Conservation (phyloP, 1,139 yeast species). For the Saccharomyces hybrid region DNA sequence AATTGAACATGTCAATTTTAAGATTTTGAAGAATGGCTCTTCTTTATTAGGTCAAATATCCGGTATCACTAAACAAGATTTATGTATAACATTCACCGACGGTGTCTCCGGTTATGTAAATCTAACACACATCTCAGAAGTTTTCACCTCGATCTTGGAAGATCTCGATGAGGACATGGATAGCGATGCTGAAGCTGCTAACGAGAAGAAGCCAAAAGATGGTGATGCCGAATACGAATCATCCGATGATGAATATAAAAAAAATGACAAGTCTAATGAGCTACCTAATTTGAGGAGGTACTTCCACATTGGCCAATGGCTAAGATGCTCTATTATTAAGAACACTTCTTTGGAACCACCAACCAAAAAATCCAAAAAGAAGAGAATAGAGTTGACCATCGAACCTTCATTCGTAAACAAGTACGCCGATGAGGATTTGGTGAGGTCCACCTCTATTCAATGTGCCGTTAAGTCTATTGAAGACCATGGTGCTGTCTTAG, state of each 20-base stretch:
- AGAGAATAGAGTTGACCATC: slow-evolving; percentile 62
- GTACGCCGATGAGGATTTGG: slow-evolving; percentile 57
- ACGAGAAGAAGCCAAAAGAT: slow-evolving; percentile 9
- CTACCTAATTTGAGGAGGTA: slow-evolving; percentile 50
- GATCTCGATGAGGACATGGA: slow-evolving; percentile 42
- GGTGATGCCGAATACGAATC: slow-evolving; percentile 32
- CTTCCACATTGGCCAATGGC: slow-evolving; percentile 76
- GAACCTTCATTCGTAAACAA: slow-evolving; percentile 72
- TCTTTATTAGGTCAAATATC: slow-evolving; percentile 69
- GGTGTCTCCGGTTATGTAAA: slow-evolving; percentile 76
- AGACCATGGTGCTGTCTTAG: slow-evolving; percentile 83
- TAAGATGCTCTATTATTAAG: slow-evolving; percentile 65
- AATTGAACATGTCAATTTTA: slow-evolving; percentile 56
- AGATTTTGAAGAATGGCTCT: slow-evolving; percentile 61
- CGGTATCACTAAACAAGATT: slow-evolving; percentile 52
- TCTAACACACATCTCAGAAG: slow-evolving; percentile 64
- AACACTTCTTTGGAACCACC: slow-evolving; percentile 35
- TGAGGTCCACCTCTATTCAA: slow-evolving; percentile 58
- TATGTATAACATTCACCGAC: slow-evolving; percentile 73
- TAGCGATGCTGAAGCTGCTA: slow-evolving; percentile 19
- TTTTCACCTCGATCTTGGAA: slow-evolving; percentile 51
- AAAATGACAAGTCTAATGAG: slow-evolving; percentile 31
- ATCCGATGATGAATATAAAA: slow-evolving; percentile 30
- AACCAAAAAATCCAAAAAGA: slow-evolving; percentile 36
- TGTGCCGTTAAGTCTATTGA: slow-evolving; percentile 72